Evolutionary conservation across 352 stramenopile species (phyloP).

Genomic region (Ophiocytium majus): DNA sequence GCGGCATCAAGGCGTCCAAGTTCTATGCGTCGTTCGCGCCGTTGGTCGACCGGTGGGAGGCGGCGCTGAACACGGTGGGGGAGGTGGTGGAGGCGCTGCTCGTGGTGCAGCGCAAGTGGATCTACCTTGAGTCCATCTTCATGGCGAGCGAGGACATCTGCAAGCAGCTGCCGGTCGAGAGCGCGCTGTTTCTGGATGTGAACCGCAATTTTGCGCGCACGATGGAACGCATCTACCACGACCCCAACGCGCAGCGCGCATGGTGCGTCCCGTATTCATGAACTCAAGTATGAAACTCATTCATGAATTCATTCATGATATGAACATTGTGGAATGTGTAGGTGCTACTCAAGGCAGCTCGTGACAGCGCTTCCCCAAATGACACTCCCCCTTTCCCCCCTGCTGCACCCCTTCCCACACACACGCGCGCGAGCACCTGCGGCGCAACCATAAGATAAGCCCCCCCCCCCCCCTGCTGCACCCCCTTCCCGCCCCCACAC

Average conservation of each 20-base stretch:
- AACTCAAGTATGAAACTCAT: not conserved
- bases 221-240: slow-evolving; percentile 49
- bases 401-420: too few species aligned
- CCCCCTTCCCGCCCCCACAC: too few species aligned
- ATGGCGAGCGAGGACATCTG: slow-evolving; percentile 89
- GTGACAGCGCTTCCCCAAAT: too few species aligned
- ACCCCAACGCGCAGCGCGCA: slow-evolving; percentile 45
- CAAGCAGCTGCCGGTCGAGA: slow-evolving; percentile 77
- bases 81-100: slow-evolving; percentile 81
- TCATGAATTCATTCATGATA: not conserved
- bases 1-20: slow-evolving; percentile 85
- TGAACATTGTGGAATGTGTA: not conserved
- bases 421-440: too few species aligned
- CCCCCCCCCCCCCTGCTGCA: too few species aligned
- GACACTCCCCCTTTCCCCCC: too few species aligned
- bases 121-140: slow-evolving; percentile 90
- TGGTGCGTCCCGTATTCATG: slow-evolving; percentile 27
- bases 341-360: not conserved
- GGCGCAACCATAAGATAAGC: too few species aligned
- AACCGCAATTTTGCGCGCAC: slow-evolving; percentile 41
- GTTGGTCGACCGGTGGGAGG: slow-evolving; percentile 79
- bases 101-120: slow-evolving; percentile 85
- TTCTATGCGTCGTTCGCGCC: slow-evolving; percentile 83
- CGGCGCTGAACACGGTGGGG: slow-evolving; percentile 72
- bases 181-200: slow-evolving; percentile 50